These are phyloP conservation scores for Xylaria sp. DNA, from an alignment of 495 filamentous ascomycete genomes.

Conservation along the genomic window DNA sequence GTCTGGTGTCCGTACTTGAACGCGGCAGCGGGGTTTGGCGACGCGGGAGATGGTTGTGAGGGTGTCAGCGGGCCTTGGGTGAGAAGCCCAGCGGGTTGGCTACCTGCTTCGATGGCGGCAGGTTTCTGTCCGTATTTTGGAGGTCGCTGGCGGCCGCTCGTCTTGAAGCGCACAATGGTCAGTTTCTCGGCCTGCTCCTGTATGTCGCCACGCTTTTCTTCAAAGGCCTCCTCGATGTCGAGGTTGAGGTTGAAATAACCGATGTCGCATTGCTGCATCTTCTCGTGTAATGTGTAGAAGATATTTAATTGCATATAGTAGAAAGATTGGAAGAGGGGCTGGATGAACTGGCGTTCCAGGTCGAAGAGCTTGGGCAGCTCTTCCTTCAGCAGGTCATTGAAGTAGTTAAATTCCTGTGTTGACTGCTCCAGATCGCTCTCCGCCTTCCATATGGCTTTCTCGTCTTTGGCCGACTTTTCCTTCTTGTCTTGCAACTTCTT, in stretches of 20 bases:
- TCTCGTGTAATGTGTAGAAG: constrained; percentile 98
- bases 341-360: constrained; percentile 96
- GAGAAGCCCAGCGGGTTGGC: constrained; percentile 48
- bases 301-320: constrained; percentile 99
- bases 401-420: constrained; percentile 95
- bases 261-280: constrained; percentile 95
- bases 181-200: constrained; percentile 83
- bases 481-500: constrained; percentile 99
- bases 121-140: constrained; percentile 60
- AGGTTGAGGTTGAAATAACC: constrained; percentile 93
- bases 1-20: constrained; percentile 38
- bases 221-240: constrained; percentile 89
- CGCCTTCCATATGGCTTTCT: constrained; percentile 95
- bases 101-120: constrained; percentile 48
- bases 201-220: constrained; percentile 84
- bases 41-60: neutral
- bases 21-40: constrained; percentile 28
- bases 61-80: constrained; percentile 46
- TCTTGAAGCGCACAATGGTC: constrained; percentile 85
- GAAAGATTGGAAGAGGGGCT: constrained; percentile 96
- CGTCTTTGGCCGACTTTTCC: constrained; percentile 93
- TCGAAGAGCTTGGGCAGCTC: constrained; percentile 92
- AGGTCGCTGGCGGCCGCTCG: constrained; percentile 68
- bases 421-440: constrained; percentile 91
- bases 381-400: constrained; percentile 94